These are phyloP conservation scores for Neonectria magnoliae DNA, from an alignment of 2,329 filamentous ascomycete species.

Conservation along the genomic window DNA sequence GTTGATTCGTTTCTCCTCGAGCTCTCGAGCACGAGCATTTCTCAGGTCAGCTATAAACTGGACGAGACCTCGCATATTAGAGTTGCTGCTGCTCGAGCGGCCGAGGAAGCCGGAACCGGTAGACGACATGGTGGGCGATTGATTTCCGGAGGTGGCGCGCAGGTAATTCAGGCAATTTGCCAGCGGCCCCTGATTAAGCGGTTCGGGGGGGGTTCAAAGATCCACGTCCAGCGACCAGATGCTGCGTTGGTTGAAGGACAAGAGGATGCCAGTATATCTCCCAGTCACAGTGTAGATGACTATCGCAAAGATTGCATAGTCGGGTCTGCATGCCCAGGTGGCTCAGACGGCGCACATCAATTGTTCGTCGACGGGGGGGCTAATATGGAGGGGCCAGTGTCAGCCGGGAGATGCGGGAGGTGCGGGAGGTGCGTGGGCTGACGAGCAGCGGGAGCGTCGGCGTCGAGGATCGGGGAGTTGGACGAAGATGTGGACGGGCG, in stretches of 20 bases:
- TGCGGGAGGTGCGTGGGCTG: slow-evolving; percentile 35
- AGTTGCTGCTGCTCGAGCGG: slow-evolving; percentile 71
- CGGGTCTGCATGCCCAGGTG: slow-evolving; percentile 37
- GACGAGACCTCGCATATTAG: slow-evolving; percentile 84
- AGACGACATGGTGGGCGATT: slow-evolving; percentile 60
- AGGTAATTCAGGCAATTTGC: slow-evolving; percentile 36
- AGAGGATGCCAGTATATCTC: slow-evolving; percentile 24
- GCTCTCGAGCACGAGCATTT: slow-evolving; percentile 92
- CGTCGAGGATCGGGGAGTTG: slow-evolving; percentile 22
- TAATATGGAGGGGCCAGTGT: slow-evolving; percentile 39
- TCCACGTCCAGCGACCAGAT: slow-evolving; percentile 19
- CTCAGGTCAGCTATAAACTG: slow-evolving; percentile 98
- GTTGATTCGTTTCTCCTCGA: slow-evolving; percentile 99
- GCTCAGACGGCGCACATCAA: slow-evolving; percentile 44
- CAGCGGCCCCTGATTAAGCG: slow-evolving; percentile 39
- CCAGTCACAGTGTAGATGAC: slow-evolving; percentile 38
- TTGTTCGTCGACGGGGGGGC: slow-evolving; percentile 36
- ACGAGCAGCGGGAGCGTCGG: slow-evolving; percentile 29
- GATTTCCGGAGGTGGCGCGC: slow-evolving; percentile 22
- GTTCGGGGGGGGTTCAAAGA: slow-evolving; percentile 25
- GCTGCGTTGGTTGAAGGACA: slow-evolving; percentile 21
- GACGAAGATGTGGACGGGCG: slow-evolving; percentile 30
- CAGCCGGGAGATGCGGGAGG: slow-evolving; percentile 39
- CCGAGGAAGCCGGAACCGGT: slow-evolving; percentile 70
- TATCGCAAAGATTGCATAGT: slow-evolving; percentile 49